These are phyloP conservation scores for Aureobasidium sp. DNA, from an alignment of 2,329 filamentous ascomycete genomes.

Conservation along the genomic window DNA sequence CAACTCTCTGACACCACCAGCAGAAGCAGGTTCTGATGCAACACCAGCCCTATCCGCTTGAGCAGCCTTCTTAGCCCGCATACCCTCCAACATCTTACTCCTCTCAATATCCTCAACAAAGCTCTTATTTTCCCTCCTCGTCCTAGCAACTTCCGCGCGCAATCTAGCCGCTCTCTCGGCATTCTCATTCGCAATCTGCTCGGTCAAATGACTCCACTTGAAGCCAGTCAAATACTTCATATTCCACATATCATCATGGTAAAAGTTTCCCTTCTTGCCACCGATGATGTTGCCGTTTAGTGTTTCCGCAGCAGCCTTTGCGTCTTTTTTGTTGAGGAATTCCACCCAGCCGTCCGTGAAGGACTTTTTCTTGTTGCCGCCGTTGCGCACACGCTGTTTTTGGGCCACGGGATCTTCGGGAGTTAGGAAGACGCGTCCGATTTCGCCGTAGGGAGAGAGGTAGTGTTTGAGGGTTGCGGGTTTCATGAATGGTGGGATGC, in stretches of 20 bases:
- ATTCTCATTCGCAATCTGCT: conserved; percentile 74
- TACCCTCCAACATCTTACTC: conserved; percentile 69
- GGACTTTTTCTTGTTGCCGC: conserved; percentile 76
- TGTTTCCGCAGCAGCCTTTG: conserved; percentile 65
- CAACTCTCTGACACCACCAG: conserved; percentile 17
- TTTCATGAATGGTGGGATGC: conserved; percentile 84
- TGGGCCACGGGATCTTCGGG: conserved; percentile 64
- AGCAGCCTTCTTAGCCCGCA: conserved; percentile 47
- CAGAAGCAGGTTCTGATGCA: conserved; percentile 14
- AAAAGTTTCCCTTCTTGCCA: conserved; percentile 75
- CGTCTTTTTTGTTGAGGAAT: conserved; percentile 65
- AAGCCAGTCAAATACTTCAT: conserved; percentile 73
- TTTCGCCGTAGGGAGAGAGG: conserved; percentile 61
- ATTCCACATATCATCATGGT: conserved; percentile 82
- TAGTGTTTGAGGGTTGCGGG: conserved; percentile 67
- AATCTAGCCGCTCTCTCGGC: conserved; percentile 68
- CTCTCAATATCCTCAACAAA: conserved; percentile 73
- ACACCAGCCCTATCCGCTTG: conserved; percentile 40
- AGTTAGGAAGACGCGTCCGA: conserved; percentile 61
- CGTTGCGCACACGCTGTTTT: conserved; percentile 56
- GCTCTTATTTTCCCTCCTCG: conserved; percentile 69
- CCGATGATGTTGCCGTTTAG: conserved; percentile 72
- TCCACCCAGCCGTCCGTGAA: conserved; percentile 84
- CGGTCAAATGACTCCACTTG: conserved; percentile 65
- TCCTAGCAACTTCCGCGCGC: conserved; percentile 67